Conservation (phyloP, 1,139 yeast genomes). For the Suhomyces atakaporum region DNA sequence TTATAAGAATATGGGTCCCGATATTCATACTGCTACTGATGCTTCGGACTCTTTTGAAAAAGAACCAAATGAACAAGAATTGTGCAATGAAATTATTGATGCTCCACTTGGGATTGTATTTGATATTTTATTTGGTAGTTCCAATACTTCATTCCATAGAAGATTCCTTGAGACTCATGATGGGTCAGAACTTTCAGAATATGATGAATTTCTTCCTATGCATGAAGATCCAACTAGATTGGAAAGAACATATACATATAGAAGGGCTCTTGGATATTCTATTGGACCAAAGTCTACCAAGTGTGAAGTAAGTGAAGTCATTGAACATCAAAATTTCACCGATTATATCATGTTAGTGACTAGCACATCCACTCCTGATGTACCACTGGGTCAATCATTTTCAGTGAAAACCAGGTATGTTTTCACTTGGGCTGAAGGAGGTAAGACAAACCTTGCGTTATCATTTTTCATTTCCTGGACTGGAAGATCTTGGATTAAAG, state of each 20-base stretch:
- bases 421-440: slow-evolving; percentile 48
- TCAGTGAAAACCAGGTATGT: slow-evolving; percentile 51
- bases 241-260: slow-evolving; percentile 43
- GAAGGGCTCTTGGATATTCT: slow-evolving; percentile 51
- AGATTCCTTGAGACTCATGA: slow-evolving; percentile 46
- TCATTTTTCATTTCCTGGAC: slow-evolving; percentile 55
- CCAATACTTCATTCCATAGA: slow-evolving; percentile 41
- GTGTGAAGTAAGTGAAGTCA: slow-evolving; percentile 49
- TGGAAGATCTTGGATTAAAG: slow-evolving; percentile 58
- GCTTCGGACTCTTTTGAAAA: slow-evolving; percentile 19
- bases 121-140: slow-evolving; percentile 49
- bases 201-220: slow-evolving; percentile 37
- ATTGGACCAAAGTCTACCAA: slow-evolving; percentile 61
- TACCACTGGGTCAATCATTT: slow-evolving; percentile 60
- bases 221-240: slow-evolving; percentile 34
- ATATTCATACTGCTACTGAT: slow-evolving; percentile 36
- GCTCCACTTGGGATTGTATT: slow-evolving; percentile 55
- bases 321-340: slow-evolving; percentile 43
- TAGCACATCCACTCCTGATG: slow-evolving; percentile 55
- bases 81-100: slow-evolving; percentile 34
- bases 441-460: slow-evolving; percentile 42
- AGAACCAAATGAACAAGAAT: slow-evolving; percentile 33
- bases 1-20: slow-evolving; percentile 46
- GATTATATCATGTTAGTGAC: slow-evolving; percentile 39
- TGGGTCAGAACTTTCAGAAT: slow-evolving; percentile 48